Base-by-base conservation (phyloP, 2,329 filamentous ascomycete genomes). In the Cytospora piceae region DNA sequence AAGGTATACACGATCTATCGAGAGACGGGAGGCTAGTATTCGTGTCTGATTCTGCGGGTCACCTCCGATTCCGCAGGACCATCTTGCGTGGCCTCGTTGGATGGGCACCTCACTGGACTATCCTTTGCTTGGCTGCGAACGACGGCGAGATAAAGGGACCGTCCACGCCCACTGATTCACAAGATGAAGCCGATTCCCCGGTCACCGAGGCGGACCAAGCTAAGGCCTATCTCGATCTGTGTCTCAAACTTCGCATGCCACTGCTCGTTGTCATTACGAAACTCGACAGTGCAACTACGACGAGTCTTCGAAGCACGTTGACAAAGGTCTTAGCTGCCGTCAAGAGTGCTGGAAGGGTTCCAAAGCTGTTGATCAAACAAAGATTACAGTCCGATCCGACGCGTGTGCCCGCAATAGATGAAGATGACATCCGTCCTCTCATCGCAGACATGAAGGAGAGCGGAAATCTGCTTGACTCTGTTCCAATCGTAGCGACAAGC, bases 61-160 rank as follows among this genome's bases (percentile, higher is more conserved):
- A 96, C 69, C 90, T 94, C 46, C 88, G 93, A 54, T 99, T 95
- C 76, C 87, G 93, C 57, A 89, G 95, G 64, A 98, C 94, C 7
- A 94, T 93, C 2, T 82, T 98, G 61, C 87, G 94, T 67, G 93
- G 94, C 0, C 82, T 99, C n/a, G 85, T 99, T 69, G 95, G 94
- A 55, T 98, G 95, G 94, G 91, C 92, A 46, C 95, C 95, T 11
- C 93, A 98, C 74, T 99, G 95, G 90, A 93, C 92, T 1, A 77
- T 97, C 27, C 83, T 98, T 2, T 97, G 96, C 71, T 87, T 98
- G 68, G 88, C 93, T 56, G 93, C 92, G 42, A 91, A 95, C 72
- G 90, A 90, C 69, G 82, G 84, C 14, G 87, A 90, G 15, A n/a
- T 37, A 4, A 65, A 64, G 24, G 72, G 75, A 55, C 71, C 71